Percentiles rank a stretch among this genome's conserved stretches.
These are phyloP conservation scores for Adansonia rubrostipa DNA, from an alignment of 441 rosid genomes.

Conservation along the genomic window DNA sequence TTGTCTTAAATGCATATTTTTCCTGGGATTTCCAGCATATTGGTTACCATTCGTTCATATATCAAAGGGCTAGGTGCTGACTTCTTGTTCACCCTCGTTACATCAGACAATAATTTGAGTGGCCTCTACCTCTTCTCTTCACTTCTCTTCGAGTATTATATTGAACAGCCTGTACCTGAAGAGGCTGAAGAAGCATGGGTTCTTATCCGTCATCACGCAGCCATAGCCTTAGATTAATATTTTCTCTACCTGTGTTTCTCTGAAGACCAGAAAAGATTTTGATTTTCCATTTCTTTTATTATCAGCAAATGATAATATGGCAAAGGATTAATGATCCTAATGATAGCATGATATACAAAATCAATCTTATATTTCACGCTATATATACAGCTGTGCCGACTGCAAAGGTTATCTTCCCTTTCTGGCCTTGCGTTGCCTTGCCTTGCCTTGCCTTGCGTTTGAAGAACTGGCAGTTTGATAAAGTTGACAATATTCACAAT, in stretches of 20 bases:
- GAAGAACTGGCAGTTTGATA: no score
- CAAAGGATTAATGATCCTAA: background rate
- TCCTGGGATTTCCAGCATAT: conserved; percentile 15
- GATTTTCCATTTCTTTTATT: background rate
- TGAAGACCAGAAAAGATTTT: conserved; percentile 5
- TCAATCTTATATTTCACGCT: background rate
- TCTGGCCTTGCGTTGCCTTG: background rate
- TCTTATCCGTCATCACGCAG: background rate
- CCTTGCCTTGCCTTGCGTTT: background rate
- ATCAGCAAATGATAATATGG: background rate
- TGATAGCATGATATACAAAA: conserved; percentile 8
- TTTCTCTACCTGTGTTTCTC: background rate
- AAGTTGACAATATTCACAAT: no score
- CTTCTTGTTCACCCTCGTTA: background rate
- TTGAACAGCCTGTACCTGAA: background rate
- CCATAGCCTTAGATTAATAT: background rate
- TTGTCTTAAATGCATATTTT: conserved; percentile 24
- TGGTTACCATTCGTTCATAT: conserved; percentile 20
- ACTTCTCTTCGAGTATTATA: background rate
- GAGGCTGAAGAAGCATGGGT: background rate
- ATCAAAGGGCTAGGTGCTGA: conserved; percentile 3
- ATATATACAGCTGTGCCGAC: background rate
- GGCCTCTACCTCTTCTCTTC: background rate
- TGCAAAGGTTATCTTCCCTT: background rate
- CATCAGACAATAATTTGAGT: conserved; percentile 18